Conservation (phyloP, 139 green algal species). For the Coelastrella sp. region DNA sequence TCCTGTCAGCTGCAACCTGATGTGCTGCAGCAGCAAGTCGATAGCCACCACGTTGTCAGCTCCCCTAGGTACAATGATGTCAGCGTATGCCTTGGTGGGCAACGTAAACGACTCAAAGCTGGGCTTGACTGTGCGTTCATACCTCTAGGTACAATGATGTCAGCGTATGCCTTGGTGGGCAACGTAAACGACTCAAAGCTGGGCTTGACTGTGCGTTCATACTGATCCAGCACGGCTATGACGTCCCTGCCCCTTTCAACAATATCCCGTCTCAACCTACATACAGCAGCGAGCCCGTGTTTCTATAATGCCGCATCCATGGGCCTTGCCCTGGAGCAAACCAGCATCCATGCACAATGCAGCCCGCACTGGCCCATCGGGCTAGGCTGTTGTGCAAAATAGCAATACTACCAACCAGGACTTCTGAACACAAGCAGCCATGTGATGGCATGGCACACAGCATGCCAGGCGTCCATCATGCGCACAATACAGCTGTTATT, state of each 20-base stretch:
- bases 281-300: neutral
- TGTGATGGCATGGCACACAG: too few species aligned
- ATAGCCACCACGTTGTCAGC: constrained; percentile 67
- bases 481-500: too few species aligned
- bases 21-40: constrained; percentile 67
- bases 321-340: neutral
- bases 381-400: too few species aligned
- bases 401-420: too few species aligned
- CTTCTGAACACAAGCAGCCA: too few species aligned
- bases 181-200: constrained; percentile 67
- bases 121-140: constrained; percentile 70
- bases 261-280: neutral
- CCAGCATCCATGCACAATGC: neutral
- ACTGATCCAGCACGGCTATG: constrained; percentile 64
- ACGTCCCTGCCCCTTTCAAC: constrained; percentile 57
- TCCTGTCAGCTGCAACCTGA: constrained; percentile 43
- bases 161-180: constrained; percentile 65
- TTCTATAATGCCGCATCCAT: too few species aligned
- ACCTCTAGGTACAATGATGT: constrained; percentile 72
- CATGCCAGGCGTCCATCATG: too few species aligned
- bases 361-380: too few species aligned
- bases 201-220: constrained; percentile 70
- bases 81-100: constrained; percentile 65
- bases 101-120: constrained; percentile 67
- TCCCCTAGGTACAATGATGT: constrained; percentile 71